These are phyloP conservation scores for Hypsizygus marmoreus DNA, from an alignment of 768 basidiomycete genomes.

Conservation along the genomic window DNA sequence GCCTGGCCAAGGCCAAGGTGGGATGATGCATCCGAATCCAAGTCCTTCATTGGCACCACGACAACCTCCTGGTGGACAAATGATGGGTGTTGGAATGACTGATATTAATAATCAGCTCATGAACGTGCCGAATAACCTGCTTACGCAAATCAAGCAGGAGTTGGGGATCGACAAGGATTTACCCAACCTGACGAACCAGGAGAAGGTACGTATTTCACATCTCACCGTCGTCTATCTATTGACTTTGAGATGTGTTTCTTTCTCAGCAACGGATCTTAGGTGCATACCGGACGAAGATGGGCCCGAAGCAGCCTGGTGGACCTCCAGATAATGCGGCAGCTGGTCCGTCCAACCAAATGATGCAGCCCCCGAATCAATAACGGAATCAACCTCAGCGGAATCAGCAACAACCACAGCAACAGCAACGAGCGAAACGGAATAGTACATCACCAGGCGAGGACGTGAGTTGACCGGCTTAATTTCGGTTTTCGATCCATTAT, in stretches of 20 bases:
- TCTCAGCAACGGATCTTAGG: constrained; percentile 38
- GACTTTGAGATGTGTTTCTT: neutral
- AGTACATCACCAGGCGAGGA: constrained; percentile 68
- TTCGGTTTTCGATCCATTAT: neutral
- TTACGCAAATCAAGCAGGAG: constrained; percentile 26
- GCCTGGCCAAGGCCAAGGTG: constrained; percentile 25
- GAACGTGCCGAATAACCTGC: constrained; percentile 32
- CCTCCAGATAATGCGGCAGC: constrained; percentile 38
- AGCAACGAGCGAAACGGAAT: constrained; percentile 44
- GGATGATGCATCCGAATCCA: constrained; percentile 50
- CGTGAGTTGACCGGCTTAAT: constrained; percentile 30
- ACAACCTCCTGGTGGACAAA: constrained; percentile 38
- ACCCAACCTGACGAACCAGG: constrained; percentile 23
- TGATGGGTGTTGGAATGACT: constrained; percentile 11
- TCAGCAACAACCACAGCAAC: constrained; percentile 31
- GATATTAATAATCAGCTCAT: constrained; percentile 44
- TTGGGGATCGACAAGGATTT: constrained; percentile 17
- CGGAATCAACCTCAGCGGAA: constrained; percentile 25
- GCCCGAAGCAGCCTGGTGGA: constrained; percentile 19
- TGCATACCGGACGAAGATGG: constrained; percentile 1
- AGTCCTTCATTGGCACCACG: constrained; percentile 61
- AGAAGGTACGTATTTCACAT: constrained; percentile 55
- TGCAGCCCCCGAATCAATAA: constrained; percentile 33
- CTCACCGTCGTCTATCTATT: constrained; percentile 4
- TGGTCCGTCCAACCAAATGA: constrained; percentile 44